phyloP scores from a whole-genome alignment of 1,139 yeast genomes.

The Taiozyma sp. region DNA sequence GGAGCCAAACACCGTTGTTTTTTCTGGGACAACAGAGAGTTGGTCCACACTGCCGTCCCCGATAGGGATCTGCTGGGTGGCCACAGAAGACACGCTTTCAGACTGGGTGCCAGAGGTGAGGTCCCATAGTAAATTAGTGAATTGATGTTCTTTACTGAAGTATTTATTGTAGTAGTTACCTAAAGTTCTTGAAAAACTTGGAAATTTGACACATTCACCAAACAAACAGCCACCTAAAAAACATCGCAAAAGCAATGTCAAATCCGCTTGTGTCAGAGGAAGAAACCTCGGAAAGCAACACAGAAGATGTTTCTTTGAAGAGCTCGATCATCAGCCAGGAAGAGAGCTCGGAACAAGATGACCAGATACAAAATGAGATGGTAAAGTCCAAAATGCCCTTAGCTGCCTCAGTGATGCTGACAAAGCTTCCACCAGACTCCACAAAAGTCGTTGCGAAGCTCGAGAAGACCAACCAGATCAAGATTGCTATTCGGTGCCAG shows the following conservation, averaged over 20 bases:
- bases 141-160: not conserved
- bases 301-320: slow-evolving; percentile 7
- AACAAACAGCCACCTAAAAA: not conserved
- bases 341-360: not conserved
- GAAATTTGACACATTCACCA: too few species aligned
- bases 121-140: slow-evolving; percentile 1
- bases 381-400: slow-evolving; percentile 15
- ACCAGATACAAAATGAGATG: slow-evolving; percentile 14
- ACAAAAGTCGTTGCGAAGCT: slow-evolving; percentile 6
- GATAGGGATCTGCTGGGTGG: slow-evolving; percentile 40
- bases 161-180: too few species aligned
- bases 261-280: slow-evolving; percentile 33
- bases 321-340: not conserved
- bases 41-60: slow-evolving; percentile 51
- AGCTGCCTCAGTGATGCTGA: slow-evolving; percentile 17
- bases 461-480: slow-evolving; percentile 4
- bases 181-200: too few species aligned
- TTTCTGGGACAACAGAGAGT: slow-evolving; percentile 68
- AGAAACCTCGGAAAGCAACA: slow-evolving; percentile 15
- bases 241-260: slow-evolving; percentile 6
- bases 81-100: slow-evolving; percentile 10
- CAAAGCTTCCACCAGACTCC: slow-evolving; percentile 15
- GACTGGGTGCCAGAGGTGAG: slow-evolving; percentile 11
- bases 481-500: slow-evolving; percentile 35
- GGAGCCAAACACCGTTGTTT: slow-evolving; percentile 52